Percentiles rank a stretch among this genome's conserved stretches.
Conservation (phyloP, 352 stramenopile species). For the Pythium apleroticum region DNA sequence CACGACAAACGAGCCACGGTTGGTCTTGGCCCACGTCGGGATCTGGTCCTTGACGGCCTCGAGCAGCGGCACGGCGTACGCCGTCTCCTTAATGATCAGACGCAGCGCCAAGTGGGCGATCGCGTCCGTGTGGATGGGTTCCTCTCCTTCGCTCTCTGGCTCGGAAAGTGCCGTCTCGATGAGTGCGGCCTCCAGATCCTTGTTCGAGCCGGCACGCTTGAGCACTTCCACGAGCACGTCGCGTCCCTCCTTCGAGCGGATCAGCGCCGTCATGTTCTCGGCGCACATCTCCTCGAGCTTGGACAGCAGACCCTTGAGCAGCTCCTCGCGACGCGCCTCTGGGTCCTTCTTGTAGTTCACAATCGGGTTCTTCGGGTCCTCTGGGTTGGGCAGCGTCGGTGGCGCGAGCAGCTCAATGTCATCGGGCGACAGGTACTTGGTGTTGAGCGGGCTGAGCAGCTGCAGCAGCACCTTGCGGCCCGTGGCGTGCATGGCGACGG, state of each 20-base stretch:
- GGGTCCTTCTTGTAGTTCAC: constrained; percentile 91
- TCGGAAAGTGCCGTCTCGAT: constrained; percentile 45
- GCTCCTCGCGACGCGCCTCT: constrained; percentile 64
- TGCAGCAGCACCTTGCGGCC: constrained; percentile 83
- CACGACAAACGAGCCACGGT: constrained; percentile 84
- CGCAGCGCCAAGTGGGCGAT: constrained; percentile 75
- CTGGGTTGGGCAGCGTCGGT: constrained; percentile 66
- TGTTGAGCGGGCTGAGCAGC: constrained; percentile 75
- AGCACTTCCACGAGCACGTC: constrained; percentile 82
- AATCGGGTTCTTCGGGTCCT: constrained; percentile 54
- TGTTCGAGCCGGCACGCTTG: constrained; percentile 49
- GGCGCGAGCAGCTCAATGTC: constrained; percentile 71
- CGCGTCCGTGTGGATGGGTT: constrained; percentile 70
- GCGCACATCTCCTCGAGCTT: constrained; percentile 82
- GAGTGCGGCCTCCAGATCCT: constrained; percentile 49
- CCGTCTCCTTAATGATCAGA: constrained; percentile 76
- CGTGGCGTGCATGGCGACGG: constrained; percentile 68
- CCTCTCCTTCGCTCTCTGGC: constrained; percentile 38
- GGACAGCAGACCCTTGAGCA: constrained; percentile 73
- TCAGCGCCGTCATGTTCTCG: constrained; percentile 54
- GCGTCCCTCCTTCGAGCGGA: constrained; percentile 80
- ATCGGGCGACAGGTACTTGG: constrained; percentile 81
- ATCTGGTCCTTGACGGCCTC: constrained; percentile 47
- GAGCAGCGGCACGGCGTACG: constrained; percentile 53
- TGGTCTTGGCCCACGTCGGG: constrained; percentile 54